Base-by-base conservation (phyloP, 2,329 filamentous ascomycete species). In the Aphanoascus verrucosus region DNA sequence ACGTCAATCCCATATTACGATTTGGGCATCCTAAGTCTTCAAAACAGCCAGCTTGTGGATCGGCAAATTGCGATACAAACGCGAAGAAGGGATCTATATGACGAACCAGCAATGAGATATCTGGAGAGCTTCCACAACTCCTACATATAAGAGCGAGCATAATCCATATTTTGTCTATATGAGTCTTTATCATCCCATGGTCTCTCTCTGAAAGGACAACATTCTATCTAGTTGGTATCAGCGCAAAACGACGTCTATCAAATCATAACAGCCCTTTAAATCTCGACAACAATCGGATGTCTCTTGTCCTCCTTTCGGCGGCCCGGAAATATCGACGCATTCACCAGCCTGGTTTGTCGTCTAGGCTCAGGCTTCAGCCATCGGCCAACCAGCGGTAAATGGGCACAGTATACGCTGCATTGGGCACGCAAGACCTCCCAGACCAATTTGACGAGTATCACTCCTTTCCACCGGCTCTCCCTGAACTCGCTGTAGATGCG, bases 281-380 rank as follows among this genome's bases (percentile, higher is more conserved):
- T 15, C 20, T 43, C 14, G 17, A 51, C 48, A 20, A 47, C 32
- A 19, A 56, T 51, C 9, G 55, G 35, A 23, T 42, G n/a, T 32
- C 52, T 56, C 20, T 31, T 2, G 12, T 50, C 40, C 46, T 14
- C 34, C 32, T 49, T 48, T 41, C 42, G 23, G 20, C 15, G 12
- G 7, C 46, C 55, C n/a, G 38, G 40, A 35, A 54, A 47, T 1
- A 53, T 20, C 20, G 45, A 28, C 5, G 50, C 51, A 54, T 51
- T 56, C n/a, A 56, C 55, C 47, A 56, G 44, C 15, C n/a, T 41
- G 2, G 47, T 42, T 14, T 15, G 19, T 7, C 37, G 47, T 12
- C 31, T 19, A 12, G 46, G 35, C 17, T 15, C 34, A 2, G 38
- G 38, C 19, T 19, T 34, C 38, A 17, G 15, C 47, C 35, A 49